Evolutionary conservation across 2,329 filamentous ascomycete genomes (phyloP), one percentile per base, ranked within the genome.

Genomic region (Monosporascus sp.): DNA sequence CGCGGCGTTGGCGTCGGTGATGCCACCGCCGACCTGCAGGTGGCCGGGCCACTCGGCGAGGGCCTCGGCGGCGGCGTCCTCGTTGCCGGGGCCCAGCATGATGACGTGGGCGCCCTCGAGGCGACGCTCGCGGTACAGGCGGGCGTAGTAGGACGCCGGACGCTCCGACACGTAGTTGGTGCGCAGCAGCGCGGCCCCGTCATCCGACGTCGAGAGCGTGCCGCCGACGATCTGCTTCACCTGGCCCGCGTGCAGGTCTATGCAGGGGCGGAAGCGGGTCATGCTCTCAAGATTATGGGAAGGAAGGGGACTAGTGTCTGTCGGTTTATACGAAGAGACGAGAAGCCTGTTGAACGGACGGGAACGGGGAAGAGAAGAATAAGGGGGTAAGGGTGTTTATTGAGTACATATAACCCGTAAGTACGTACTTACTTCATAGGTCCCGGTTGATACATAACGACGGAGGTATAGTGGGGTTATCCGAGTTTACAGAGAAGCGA

Each of bases 191-290:
- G 42, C 20, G 3, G 38, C 38, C 17, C 38, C 38, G 17, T 5
- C 38, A 17, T 20, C 25, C 42, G 42, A 20, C 20, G 22, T 82
- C 78, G 6, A 87, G 57, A 99, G 81, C 2, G 94, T 97, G 54
- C 94, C 93, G 62, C 94, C 94, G 41, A 99, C 92, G 62, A 99
- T 99, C 72, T 99, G 94, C 77, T 99, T 99, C 54, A 99, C 94
- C 68, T 93, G 87, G 15, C 94, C 94, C n/a, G 92, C 87, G 71
- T 99, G 94, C 50, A 99, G 82, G 74, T 99, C 94, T 71, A 99
- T 97, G 68, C 94, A 99, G 20, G 94, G 94, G 39, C 94, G 82
- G 68, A 99, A 99, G 62, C 86, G 85, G 3, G 94, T 97, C 94
- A 99, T 96, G 44, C 41, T 31, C 18, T 25, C 27, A 14, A 31